Evolutionary conservation across 352 stramenopile genomes (phyloP), one percentile per base, ranked within the genome.

Genomic region (Phytophthora hybrid): DNA sequence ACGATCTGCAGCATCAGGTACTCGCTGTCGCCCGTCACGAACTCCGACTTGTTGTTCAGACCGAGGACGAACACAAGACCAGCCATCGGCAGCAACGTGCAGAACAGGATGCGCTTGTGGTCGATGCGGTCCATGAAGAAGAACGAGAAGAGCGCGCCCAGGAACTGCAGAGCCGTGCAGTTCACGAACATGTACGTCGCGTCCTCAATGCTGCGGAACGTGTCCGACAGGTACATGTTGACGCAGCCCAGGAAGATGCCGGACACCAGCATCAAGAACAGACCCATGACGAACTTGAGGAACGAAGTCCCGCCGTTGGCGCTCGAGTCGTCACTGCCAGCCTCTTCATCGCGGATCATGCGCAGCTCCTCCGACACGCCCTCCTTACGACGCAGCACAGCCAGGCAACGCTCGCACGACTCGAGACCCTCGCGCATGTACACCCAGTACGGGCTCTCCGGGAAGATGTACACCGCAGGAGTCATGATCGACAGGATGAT

Each of bases 111-210:
- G 19, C 85, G 83, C 31, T 80, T 81, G 78, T 96, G 89, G 66
- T 93, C 80, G 41, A 93, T 84, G 14, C 82, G 80, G 72, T 96
- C 89, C 69, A 96, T 94, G 73, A 96, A 90, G 70, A 96, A 94
- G 74, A 96, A 96, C 67, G 86, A 93, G 21, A 96, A 88, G 9
- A 94, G 52, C 10, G 87, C 86, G 21, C 89, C 87, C 6, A 93
- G 56, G 55, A 94, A 82, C 75, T 96, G 86, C 11, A 96, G 61
- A 6, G 58, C 71, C 46, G 86, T 79, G 53, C 86, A 92, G 78
- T 94, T 96, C 32, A 91, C 77, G 66, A 96, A 93, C 81, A 94
- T 92, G 67, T 90, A 89, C 62, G 87, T 85, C 7, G 83, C 85
- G 23, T 90, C 76, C 18, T 89, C 79, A 31, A 93, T 90, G 39